Percentiles rank a stretch among this genome's conserved stretches.
These are phyloP conservation scores for Botrytis squamosa DNA, from an alignment of 2,329 filamentous ascomycete genomes.

Conservation along the genomic window DNA sequence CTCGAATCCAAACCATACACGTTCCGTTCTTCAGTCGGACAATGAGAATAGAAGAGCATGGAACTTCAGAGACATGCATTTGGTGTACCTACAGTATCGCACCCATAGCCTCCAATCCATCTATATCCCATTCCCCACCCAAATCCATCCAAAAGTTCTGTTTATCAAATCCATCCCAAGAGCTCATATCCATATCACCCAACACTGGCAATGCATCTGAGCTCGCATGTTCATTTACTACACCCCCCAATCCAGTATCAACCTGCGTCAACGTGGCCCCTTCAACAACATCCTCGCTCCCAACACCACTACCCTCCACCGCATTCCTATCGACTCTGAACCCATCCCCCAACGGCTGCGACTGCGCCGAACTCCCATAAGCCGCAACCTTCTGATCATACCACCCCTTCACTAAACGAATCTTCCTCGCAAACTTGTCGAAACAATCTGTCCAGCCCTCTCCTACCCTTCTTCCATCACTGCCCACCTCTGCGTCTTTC, in stretches of 20 bases:
- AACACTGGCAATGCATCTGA: neutral
- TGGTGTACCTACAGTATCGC: neutral
- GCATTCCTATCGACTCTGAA: neutral
- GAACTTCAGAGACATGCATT: neutral
- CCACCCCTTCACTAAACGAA: neutral
- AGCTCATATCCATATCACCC: neutral
- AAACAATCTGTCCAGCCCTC: slow-evolving; percentile 8
- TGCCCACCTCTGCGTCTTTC: neutral
- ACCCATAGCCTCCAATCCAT: neutral
- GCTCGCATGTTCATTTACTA: neutral
- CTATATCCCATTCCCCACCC: slow-evolving; percentile 2
- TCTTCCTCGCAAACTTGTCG: slow-evolving; percentile 17
- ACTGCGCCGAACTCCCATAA: neutral
- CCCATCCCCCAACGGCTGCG: neutral
- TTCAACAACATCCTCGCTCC: neutral
- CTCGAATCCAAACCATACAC: neutral
- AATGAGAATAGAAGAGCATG: neutral
- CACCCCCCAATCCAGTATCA: neutral
- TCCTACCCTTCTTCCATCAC: neutral
- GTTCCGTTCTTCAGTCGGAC: neutral
- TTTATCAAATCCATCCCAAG: neutral
- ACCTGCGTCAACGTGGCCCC: neutral
- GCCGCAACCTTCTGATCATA: neutral
- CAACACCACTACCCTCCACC: neutral
- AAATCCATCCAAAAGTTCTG: slow-evolving; percentile 9